Base-by-base conservation (phyloP, 2,329 filamentous ascomycete species). In the Rhinocladiella mackenziei region DNA sequence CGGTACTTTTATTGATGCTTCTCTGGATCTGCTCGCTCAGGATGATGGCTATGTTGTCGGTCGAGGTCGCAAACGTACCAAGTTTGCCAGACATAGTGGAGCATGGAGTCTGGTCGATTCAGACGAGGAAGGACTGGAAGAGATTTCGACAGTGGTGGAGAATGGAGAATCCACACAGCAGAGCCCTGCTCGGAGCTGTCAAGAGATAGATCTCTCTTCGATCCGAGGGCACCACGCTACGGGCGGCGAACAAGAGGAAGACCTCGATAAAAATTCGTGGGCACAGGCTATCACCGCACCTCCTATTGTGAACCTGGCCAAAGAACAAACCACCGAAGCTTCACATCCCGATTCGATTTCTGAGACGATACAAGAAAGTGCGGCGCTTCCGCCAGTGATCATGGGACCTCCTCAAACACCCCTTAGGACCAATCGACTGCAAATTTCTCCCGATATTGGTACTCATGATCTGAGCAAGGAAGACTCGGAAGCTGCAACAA, bases 101-200 rank as follows among this genome's bases (percentile, higher is more conserved):
- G 72, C 78, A 19, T 96, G 91, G 91, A 81, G 77, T 51, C 84
- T 89, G 57, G 73, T 74, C 15, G 84, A 83, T 58, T 58, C 60
- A 26, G 58, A 57, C 15, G 56, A 58, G 8, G 36, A 48, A 36
- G 20, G 44, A 14, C 50, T 45, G n/a, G 42, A 35, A 19, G 26
- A 43, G 3, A 19, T 18, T 19, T 30, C 41, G 22, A 20, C 14
- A 9, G 14, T 26, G 8, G 9, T 32, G 34, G 14, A 48, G 42
- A 22, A 48, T 38, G 29, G n/a, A 19, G 39, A 42, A 26, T 38
- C 33, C 47, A 25, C 25, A 18, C 39, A 35, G 41, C 3, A 7
- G 33, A 7, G 3, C 43, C 26, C 13, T n/a, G n/a, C n/a, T n/a
- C n/a, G n/a, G n/a, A 19, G 2, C 13, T 13, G 22, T 10, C 4